Evolutionary conservation across 257 asterid genomes (phyloP), one percentile per base, ranked within the genome.

Genomic region (Coffea eugenioides): DNA sequence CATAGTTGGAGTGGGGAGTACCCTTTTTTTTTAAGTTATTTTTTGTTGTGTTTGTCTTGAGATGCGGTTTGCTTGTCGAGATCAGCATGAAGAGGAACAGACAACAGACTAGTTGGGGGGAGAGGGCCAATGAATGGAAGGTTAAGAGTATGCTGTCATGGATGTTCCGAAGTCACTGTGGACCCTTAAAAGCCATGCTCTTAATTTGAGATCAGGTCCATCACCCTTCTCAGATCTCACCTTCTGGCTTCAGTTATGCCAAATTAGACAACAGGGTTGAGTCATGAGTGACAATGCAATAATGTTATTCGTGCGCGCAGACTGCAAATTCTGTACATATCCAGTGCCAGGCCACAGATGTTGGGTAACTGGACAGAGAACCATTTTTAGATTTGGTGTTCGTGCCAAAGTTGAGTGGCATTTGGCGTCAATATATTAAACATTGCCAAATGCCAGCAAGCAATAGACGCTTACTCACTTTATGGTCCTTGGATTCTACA

Each of bases 71-170:
- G 65, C 31, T 69, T 56, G 84, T 80, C 76, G 51, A 54, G n/a
- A 31, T 80, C 71, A 56, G 36, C 2, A 2, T 75, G 76, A 65
- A 72, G 56, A 8, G n/a, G 51, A 73, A 56, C 64, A 75, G 83
- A 80, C 80, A 75, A 70, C 51, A 16, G 77, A 80, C 83, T 49
- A 78, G 75, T 70, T 80, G 62, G 71, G 46, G 21, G 59, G 12
- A 11, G 43, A 7, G 18, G 36, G 12, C 34, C 3, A n/a, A 71
- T 10, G 52, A 57, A 75, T 56, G 59, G 73, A 68, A 81, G 76
- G 84, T 70, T 81, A 59, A 69, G 80, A 61, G 10, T 61, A 34
- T 11, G 77, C 80, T 69, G 84, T 81, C 84, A 43, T 75, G 80
- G 77, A 67, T 81, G 84, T 65, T 81, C 64, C 41, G 34, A 15